Evolutionary conservation across 2,329 filamentous ascomycete species (phyloP).

Genomic region (Botrytis deweyae): DNA sequence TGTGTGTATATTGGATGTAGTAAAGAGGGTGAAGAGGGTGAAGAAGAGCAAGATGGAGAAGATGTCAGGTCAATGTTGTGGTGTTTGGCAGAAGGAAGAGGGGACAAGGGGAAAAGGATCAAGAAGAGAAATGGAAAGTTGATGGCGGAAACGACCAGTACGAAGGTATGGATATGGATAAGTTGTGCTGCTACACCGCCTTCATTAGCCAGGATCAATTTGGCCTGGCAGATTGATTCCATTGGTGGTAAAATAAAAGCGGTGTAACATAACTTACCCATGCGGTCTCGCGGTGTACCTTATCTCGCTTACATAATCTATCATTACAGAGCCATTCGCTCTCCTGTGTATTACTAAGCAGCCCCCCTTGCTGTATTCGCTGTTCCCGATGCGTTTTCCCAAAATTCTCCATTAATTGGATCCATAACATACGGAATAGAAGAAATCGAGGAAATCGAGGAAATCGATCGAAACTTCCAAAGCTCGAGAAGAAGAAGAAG

Average conservation of each 20-base stretch:
- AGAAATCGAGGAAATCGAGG: background rate
- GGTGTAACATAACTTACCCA: background rate
- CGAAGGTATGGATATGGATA: background rate
- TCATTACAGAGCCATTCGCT: background rate
- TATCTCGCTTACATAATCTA: background rate
- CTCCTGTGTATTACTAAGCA: background rate
- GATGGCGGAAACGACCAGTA: background rate
- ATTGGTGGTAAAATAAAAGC: background rate
- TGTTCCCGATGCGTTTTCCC: slow-evolving; percentile 2
- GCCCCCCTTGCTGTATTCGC: background rate
- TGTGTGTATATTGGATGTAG: background rate
- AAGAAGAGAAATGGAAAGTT: background rate
- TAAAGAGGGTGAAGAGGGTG: background rate
- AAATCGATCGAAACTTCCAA: background rate
- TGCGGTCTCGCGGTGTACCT: background rate
- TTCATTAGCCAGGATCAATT: background rate
- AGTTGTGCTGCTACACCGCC: background rate
- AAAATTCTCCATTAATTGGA: background rate
- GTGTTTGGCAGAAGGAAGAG: background rate
- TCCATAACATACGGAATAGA: background rate
- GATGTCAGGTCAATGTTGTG: background rate
- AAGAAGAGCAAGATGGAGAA: background rate
- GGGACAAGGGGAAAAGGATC: background rate
- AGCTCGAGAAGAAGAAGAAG: background rate
- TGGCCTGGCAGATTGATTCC: background rate